These are phyloP conservation scores for Haberlea rhodopensis DNA, from an alignment of 257 asterid species.

Conservation along the genomic window DNA sequence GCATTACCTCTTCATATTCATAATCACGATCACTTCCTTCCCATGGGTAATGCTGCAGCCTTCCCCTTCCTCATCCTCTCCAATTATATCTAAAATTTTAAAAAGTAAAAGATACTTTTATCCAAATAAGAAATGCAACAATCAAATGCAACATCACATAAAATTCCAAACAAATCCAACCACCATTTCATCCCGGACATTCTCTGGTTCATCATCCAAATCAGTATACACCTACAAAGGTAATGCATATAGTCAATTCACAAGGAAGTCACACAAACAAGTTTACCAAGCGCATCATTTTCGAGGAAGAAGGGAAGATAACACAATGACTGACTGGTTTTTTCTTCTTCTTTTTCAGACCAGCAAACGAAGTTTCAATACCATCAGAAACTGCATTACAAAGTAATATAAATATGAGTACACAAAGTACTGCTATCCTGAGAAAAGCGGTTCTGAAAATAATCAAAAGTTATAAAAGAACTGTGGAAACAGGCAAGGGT, in stretches of 20 bases:
- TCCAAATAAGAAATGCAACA: conserved; percentile 15
- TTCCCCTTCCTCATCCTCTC: conserved; percentile 77
- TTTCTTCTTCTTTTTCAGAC: conserved; percentile 86
- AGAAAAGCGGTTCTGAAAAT: neutral
- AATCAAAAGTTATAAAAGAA: neutral
- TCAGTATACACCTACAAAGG: conserved; percentile 62
- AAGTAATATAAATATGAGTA: neutral
- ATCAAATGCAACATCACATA: neutral
- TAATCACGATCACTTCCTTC: conserved; percentile 94
- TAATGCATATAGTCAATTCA: neutral
- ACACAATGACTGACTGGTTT: conserved; percentile 51
- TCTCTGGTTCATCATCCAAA: conserved; percentile 68
- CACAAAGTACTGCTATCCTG: neutral
- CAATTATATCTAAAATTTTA: conserved; percentile 46
- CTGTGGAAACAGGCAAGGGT: neutral
- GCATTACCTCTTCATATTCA: conserved; percentile 71
- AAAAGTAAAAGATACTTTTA: neutral
- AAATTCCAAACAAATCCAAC: conserved; percentile 30
- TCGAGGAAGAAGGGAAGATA: neutral
- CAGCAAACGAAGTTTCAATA: conserved; percentile 66
- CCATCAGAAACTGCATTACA: conserved; percentile 65
- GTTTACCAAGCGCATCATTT: neutral
- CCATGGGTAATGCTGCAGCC: conserved; percentile 82
- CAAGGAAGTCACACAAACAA: neutral
- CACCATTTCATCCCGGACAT: conserved; percentile 55